phyloP scores from a whole-genome alignment of 2,329 filamentous ascomycete species.

The Fusarium vanettenii region DNA sequence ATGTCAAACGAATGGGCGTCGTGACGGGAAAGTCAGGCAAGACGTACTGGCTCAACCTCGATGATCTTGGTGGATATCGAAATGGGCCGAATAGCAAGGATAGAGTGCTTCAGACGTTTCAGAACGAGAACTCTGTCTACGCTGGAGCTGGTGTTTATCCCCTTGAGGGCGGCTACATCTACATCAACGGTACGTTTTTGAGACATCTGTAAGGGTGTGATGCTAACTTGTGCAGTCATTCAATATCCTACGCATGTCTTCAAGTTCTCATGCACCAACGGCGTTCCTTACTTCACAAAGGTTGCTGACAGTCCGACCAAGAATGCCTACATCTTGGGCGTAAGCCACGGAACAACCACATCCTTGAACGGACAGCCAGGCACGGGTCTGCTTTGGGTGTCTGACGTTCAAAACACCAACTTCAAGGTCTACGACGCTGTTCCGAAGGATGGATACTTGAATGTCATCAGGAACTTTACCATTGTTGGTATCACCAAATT shows the following conservation, averaged over 20 bases:
- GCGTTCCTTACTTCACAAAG: conserved; percentile 64
- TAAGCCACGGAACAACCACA: conserved; percentile 67
- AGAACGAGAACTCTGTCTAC: conserved; percentile 58
- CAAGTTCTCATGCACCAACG: conserved; percentile 65
- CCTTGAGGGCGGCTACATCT: conserved; percentile 61
- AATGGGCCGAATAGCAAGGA: conserved; percentile 52
- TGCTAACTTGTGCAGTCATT: conserved; percentile 53
- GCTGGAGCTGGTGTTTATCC: conserved; percentile 61
- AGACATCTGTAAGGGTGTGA: accelerated
- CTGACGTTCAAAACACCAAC: conserved; percentile 64
- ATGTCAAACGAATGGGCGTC: conserved; percentile 59
- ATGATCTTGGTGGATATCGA: conserved; percentile 54
- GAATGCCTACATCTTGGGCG: conserved; percentile 66
- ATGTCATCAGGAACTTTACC: conserved; percentile 62
- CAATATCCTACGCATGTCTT: conserved; percentile 66
- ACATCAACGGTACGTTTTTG: conserved; percentile 51
- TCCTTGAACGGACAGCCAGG: conserved; percentile 64
- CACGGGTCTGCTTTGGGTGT: conserved; percentile 67
- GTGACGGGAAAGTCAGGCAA: conserved; percentile 64
- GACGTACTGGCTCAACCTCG: conserved; percentile 57
- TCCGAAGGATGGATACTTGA: conserved; percentile 59
- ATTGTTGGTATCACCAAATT: conserved; percentile 67
- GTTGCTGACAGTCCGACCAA: conserved; percentile 60
- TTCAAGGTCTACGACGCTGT: conserved; percentile 65
- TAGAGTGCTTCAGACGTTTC: conserved; percentile 58